A percentile compares a stretch with the other conserved stretches of the same genome.
phyloP scores from a whole-genome alignment of 2,329 filamentous ascomycete species.

The Paecilomyces variotii region DNA sequence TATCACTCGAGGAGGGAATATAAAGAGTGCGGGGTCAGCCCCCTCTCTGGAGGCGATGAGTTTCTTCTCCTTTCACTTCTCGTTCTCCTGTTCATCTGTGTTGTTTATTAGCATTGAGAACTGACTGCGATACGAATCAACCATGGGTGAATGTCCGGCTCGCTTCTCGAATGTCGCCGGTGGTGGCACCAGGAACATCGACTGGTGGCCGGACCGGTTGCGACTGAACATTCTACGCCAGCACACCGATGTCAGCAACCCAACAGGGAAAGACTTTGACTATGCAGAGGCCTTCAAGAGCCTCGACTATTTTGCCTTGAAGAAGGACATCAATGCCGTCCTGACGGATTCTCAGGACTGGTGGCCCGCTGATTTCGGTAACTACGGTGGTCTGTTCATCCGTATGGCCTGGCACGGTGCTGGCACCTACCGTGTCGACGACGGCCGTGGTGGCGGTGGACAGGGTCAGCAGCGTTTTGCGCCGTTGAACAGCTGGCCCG shows the following conservation, averaged over 20 bases:
- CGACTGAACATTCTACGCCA: constrained; percentile 67
- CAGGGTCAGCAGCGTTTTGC: constrained; percentile 71
- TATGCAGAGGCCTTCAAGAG: constrained; percentile 65
- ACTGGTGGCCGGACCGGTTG: constrained; percentile 68
- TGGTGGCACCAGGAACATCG: constrained; percentile 58
- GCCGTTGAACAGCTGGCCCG: constrained; percentile 74
- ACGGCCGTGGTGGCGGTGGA: constrained; percentile 67
- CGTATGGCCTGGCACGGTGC: constrained; percentile 76
- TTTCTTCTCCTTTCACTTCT: background rate
- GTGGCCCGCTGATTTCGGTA: constrained; percentile 76
- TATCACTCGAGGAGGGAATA: background rate
- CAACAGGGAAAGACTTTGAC: constrained; percentile 58
- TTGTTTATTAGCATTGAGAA: background rate
- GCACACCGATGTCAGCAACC: constrained; percentile 56
- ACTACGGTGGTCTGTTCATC: constrained; percentile 73
- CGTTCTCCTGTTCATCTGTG: background rate
- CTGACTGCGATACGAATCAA: background rate
- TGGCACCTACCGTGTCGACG: constrained; percentile 67
- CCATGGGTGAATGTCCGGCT: background rate
- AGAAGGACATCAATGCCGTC: constrained; percentile 62
- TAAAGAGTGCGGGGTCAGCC: background rate
- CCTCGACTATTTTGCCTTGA: constrained; percentile 61
- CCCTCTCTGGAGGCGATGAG: background rate
- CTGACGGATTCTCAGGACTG: constrained; percentile 74
- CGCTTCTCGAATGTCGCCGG: constrained; percentile 35